Evolutionary conservation across 305 asterid genomes (phyloP).

Genomic region (Petunia hybrid): DNA sequence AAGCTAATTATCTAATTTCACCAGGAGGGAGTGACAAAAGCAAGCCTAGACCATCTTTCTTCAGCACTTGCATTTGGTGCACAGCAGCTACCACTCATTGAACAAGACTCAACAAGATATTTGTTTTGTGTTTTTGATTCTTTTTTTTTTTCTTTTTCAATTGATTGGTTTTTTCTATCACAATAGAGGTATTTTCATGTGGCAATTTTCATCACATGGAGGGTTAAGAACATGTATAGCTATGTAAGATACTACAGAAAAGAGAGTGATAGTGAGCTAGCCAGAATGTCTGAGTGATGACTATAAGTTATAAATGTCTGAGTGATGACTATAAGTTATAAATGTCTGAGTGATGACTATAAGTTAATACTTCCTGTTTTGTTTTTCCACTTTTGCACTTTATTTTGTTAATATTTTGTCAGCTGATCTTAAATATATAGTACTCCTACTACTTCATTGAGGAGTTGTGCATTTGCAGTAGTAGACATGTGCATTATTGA

Average conservation of each 20-base stretch:
- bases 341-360: too few species aligned
- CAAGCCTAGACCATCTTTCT: constrained; percentile 63
- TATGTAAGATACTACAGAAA: not conserved
- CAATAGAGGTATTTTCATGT: not conserved
- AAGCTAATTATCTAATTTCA: constrained; percentile 30
- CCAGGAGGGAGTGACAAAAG: constrained; percentile 45
- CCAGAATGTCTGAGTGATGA: constrained; percentile 21
- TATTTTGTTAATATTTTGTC: not conserved
- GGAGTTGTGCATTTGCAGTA: not conserved
- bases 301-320: not conserved
- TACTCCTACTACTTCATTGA: too few species aligned
- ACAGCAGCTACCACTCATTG: constrained; percentile 49
- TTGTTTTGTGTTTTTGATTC: not conserved
- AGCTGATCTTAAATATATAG: too few species aligned
- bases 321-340: too few species aligned
- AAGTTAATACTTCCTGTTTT: not conserved
- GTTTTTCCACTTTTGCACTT: not conserved
- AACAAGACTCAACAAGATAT: constrained; percentile 1
- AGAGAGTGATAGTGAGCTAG: constrained; percentile 23
- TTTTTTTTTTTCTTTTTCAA: not conserved
- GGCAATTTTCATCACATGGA: constrained; percentile 12
- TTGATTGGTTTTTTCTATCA: constrained; percentile 28
- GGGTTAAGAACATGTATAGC: not conserved
- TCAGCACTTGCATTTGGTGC: constrained; percentile 82
- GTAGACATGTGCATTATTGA: not conserved